phyloP scores from a whole-genome alignment of 306 rosid genomes.

The Acacia crassicarpa region DNA sequence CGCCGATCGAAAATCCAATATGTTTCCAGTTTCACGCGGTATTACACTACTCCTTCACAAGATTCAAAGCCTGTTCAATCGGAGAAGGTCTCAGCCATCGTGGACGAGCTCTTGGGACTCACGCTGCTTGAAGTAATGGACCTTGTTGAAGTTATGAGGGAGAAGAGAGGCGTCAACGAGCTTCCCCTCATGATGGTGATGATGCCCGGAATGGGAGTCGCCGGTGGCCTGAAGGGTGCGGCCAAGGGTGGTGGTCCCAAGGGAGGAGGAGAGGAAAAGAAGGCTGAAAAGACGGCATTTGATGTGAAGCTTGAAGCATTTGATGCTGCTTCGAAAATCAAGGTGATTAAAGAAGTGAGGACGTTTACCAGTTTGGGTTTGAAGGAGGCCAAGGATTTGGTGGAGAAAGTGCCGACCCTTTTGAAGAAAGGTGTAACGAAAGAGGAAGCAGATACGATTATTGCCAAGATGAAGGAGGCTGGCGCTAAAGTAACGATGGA shows the following conservation, averaged over 20 bases:
- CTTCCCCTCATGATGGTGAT: constrained; percentile 78
- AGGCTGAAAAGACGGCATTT: constrained; percentile 80
- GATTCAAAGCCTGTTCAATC: constrained; percentile 46
- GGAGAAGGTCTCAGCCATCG: constrained; percentile 52
- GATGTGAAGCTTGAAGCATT: constrained; percentile 88
- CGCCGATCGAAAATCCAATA: neutral
- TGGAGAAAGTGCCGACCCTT: constrained; percentile 82
- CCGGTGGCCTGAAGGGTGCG: constrained; percentile 44
- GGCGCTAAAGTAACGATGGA: constrained; percentile 91
- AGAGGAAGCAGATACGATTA: constrained; percentile 81
- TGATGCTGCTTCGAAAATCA: constrained; percentile 78
- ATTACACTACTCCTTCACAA: constrained; percentile 40
- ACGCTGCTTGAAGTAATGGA: constrained; percentile 72
- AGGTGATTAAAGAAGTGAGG: constrained; percentile 91
- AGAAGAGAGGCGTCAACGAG: constrained; percentile 68
- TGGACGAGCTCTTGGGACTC: constrained; percentile 67
- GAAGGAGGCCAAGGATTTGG: constrained; percentile 98
- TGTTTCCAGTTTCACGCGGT: constrained; percentile 11
- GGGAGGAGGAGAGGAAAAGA: constrained; percentile 58
- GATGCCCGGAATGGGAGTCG: constrained; percentile 80
- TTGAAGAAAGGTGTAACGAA: constrained; percentile 90
- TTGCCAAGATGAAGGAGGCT: constrained; percentile 83
- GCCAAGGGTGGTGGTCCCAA: constrained; percentile 48
- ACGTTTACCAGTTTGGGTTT: constrained; percentile 84
- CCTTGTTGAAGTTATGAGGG: constrained; percentile 75